phyloP scores from a whole-genome alignment of 495 filamentous ascomycete species.

The Aspergillus taichungensis region DNA sequence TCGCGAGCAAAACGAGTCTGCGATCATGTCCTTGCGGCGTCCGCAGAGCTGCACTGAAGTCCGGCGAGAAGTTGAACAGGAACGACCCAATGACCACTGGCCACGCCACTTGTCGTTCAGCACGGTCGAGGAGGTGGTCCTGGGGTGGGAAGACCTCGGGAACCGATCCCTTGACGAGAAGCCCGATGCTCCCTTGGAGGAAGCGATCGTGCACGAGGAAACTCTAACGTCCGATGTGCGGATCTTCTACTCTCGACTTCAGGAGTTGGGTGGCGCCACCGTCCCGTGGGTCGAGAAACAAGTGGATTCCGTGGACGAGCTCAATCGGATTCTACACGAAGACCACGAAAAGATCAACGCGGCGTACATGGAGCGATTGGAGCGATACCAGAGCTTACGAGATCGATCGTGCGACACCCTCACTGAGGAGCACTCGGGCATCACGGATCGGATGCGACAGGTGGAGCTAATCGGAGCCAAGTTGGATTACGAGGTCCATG shows the following conservation, averaged over 20 bases:
- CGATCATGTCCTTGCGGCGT: conserved; percentile 32
- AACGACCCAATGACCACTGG: conserved; percentile 38
- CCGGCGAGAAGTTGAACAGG: conserved; percentile 11
- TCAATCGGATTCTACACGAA: conserved; percentile 51
- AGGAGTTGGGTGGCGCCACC: conserved; percentile 36
- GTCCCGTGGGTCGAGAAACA: conserved; percentile 60
- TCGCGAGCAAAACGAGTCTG: conserved; percentile 17
- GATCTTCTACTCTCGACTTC: conserved; percentile 47
- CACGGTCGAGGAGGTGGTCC: conserved; percentile 75
- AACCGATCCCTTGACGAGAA: conserved; percentile 26
- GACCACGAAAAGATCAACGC: conserved; percentile 59
- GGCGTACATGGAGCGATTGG: conserved; percentile 57
- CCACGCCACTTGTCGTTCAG: conserved; percentile 82
- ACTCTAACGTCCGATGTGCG: conserved; percentile 51
- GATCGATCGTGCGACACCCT: conserved; percentile 59
- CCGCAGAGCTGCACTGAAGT: conserved; percentile 37
- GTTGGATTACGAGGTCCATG: conserved; percentile 87
- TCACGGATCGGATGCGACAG: conserved; percentile 70
- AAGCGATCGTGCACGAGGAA: conserved; percentile 38
- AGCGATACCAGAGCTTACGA: conserved; percentile 54
- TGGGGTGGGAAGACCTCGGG: conserved; percentile 54
- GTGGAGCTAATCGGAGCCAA: conserved; percentile 78
- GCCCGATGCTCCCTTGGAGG: conserved; percentile 23
- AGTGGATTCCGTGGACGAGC: conserved; percentile 49
- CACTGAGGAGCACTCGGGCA: conserved; percentile 51